phyloP scores from a whole-genome alignment of 495 filamentous ascomycete genomes.

The Clavariopsis aquatica region DNA sequence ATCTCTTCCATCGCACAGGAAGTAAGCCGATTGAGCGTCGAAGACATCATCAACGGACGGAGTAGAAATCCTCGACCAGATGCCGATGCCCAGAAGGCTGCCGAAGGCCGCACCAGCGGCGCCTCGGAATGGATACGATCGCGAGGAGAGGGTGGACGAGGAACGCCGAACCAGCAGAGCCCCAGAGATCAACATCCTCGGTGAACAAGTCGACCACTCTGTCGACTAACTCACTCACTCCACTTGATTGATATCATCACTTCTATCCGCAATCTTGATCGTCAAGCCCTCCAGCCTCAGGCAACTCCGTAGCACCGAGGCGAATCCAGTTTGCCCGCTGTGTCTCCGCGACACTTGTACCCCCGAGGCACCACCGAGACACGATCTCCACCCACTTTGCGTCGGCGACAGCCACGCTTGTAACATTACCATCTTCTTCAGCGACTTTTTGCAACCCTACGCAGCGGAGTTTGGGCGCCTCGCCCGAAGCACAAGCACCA shows the following conservation, averaged over 20 bases:
- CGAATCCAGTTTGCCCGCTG: not conserved
- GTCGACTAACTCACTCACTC: too few species aligned
- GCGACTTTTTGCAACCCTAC: constrained; percentile 11
- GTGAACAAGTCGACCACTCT: not conserved
- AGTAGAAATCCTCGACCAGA: constrained; percentile 19
- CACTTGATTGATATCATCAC: not conserved
- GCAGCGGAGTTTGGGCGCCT: constrained; percentile 21
- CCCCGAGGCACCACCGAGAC: not conserved
- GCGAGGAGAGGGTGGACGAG: constrained; percentile 51
- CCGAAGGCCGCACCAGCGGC: constrained; percentile 58
- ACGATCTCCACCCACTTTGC: not conserved
- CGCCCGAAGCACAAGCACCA: constrained; percentile 14
- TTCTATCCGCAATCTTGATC: not conserved
- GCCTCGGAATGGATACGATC: constrained; percentile 65
- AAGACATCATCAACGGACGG: constrained; percentile 31
- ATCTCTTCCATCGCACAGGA: constrained; percentile 68
- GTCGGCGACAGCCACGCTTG: constrained; percentile 12
- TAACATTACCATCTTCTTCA: constrained; percentile 18
- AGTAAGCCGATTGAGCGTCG: constrained; percentile 54
- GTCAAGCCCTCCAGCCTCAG: not conserved
- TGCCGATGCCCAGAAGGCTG: constrained; percentile 47
- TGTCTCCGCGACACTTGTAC: not conserved
- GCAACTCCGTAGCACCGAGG: not conserved
- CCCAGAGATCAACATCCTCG: constrained; percentile 28
- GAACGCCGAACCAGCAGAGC: constrained; percentile 34